Evolutionary conservation across 345 rosid genomes (phyloP).

Genomic region (Clarkia xantiana): DNA sequence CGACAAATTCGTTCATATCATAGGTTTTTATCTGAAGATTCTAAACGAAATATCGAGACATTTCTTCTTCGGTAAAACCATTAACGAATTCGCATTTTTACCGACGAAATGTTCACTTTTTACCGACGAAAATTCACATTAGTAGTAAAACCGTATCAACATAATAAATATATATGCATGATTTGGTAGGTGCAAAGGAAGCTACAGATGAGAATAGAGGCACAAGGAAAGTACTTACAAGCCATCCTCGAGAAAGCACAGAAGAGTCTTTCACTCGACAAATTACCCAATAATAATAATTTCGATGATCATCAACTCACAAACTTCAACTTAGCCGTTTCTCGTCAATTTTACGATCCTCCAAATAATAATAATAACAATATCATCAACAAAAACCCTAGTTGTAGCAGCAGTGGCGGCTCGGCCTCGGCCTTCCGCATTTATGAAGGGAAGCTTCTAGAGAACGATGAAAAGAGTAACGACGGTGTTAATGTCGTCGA

Average conservation of each 20-base stretch:
- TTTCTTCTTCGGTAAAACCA: too few relatives aligned
- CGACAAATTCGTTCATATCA: too few relatives aligned
- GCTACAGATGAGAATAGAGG: slow-evolving; percentile 77
- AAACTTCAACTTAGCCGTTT: slow-evolving; percentile 32
- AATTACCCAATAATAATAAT: slow-evolving; percentile 7
- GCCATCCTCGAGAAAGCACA: slow-evolving; percentile 67
- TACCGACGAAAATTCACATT: too few relatives aligned
- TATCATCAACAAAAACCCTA: slow-evolving; percentile 1
- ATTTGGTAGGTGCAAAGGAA: slow-evolving; percentile 43
- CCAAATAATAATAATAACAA: background rate
- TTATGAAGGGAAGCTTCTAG: slow-evolving; percentile 10
- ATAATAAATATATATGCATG: too few relatives aligned
- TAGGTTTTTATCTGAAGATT: too few relatives aligned
- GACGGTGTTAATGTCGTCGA: slow-evolving; percentile 16
- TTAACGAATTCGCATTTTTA: too few relatives aligned
- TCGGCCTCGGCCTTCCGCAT: slow-evolving; percentile 12
- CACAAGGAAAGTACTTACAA: slow-evolving; percentile 72
- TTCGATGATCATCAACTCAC: slow-evolving; percentile 18
- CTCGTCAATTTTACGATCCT: slow-evolving; percentile 20
- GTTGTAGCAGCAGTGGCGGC: slow-evolving; percentile 3
- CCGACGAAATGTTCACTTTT: background rate
- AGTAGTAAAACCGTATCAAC: too few relatives aligned
- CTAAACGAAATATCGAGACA: too few relatives aligned
- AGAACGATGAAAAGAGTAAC: slow-evolving; percentile 1
- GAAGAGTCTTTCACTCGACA: slow-evolving; percentile 24